Percentiles rank a stretch among this genome's conserved stretches.
These are phyloP conservation scores for Euphorbia schlechtendalii DNA, from an alignment of 441 rosid genomes.

Conservation along the genomic window DNA sequence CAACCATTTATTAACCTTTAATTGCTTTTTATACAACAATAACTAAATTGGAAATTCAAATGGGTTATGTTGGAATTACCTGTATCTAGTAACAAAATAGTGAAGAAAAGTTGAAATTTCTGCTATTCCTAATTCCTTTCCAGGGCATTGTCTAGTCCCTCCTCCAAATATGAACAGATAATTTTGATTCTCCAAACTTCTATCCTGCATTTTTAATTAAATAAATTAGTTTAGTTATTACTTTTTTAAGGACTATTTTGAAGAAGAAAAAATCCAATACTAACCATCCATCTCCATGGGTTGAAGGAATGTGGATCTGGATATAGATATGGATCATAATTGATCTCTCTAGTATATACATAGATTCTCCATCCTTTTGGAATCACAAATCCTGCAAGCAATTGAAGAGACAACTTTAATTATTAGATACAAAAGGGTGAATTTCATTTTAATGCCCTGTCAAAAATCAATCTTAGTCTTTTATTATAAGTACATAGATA, in stretches of 20 bases:
- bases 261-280: slow-evolving; percentile 12
- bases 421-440: background rate
- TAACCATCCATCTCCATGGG: slow-evolving; percentile 91
- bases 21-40: background rate
- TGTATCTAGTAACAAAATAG: slow-evolving; percentile 67
- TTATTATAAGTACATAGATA: background rate
- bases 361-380: slow-evolving; percentile 97
- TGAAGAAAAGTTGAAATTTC: slow-evolving; percentile 83
- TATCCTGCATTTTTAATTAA: slow-evolving; percentile 36
- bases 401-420: background rate
- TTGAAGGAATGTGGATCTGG: slow-evolving; percentile 70
- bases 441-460: background rate
- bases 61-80: slow-evolving; percentile 24
- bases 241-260: too few relatives aligned
- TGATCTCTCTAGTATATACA: slow-evolving; percentile 79
- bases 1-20: slow-evolving; percentile 9
- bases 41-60: too few relatives aligned
- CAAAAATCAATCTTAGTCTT: background rate
- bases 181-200: slow-evolving; percentile 48
- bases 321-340: slow-evolving; percentile 60
- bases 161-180: slow-evolving; percentile 67
- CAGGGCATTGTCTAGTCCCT: slow-evolving; percentile 81
- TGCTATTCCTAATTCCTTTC: slow-evolving; percentile 78
- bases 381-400: slow-evolving; percentile 54
- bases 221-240: background rate